Evolutionary conservation across 495 filamentous ascomycete genomes (phyloP).

Genomic region (Penicillium antarcticum): DNA sequence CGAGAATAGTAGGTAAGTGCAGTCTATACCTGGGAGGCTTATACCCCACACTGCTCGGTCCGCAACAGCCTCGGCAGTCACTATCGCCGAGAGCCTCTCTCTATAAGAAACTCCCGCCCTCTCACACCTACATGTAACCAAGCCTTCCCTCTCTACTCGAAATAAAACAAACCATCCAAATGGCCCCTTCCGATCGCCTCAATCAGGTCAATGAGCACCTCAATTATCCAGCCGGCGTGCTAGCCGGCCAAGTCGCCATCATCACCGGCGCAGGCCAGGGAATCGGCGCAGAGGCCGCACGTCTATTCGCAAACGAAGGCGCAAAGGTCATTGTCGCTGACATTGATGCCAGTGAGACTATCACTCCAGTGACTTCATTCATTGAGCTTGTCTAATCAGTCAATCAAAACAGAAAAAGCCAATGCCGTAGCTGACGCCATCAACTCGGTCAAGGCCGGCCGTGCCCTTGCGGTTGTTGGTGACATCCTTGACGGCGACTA

Average conservation of each 20-base stretch:
- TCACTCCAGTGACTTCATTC: not conserved
- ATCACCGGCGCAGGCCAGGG: conserved; percentile 87
- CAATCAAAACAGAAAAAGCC: conserved; percentile 53
- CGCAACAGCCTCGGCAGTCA: conserved; percentile 27
- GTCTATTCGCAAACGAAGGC: conserved; percentile 81
- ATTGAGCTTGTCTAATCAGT: not conserved
- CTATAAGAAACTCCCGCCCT: conserved; percentile 20
- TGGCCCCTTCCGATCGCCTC: conserved; percentile 51
- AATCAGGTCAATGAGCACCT: conserved; percentile 71
- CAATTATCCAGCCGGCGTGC: conserved; percentile 74
- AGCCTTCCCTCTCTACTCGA: not conserved
- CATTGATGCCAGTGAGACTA: conserved; percentile 63
- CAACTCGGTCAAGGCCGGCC: conserved; percentile 55
- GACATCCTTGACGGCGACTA: conserved; percentile 68
- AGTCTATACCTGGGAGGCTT: not conserved
- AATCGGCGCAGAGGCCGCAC: conserved; percentile 79
- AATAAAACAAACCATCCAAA: conserved; percentile 13
- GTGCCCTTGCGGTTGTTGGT: conserved; percentile 66
- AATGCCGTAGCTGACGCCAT: conserved; percentile 59
- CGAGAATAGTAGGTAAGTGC: no score
- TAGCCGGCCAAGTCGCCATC: conserved; percentile 78
- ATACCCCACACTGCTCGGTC: conserved; percentile 26
- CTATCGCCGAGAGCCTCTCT: conserved; percentile 7
- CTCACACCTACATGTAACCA: not conserved
- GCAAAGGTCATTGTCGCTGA: conserved; percentile 80